Conservation (phyloP, 148 eudicot genomes). For the Silene uniflora region DNA sequence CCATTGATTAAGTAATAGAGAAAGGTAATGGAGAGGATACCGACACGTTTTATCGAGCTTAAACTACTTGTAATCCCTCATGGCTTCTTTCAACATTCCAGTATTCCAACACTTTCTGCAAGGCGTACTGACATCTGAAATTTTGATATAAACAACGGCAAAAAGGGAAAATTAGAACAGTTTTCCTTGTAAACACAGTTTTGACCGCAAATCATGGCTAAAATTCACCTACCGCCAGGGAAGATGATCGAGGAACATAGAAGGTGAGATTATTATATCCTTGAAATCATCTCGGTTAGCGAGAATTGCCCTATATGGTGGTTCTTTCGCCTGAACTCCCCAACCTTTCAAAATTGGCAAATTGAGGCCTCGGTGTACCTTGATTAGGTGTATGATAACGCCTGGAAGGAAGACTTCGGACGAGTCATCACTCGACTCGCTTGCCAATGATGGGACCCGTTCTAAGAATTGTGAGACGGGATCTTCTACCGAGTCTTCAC, state of each 20-base stretch:
- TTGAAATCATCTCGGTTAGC: constrained; percentile 61
- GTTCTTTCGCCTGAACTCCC: constrained; percentile 31
- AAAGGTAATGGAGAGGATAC: too few species aligned
- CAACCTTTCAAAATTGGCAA: constrained; percentile 44
- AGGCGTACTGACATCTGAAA: constrained; percentile 49
- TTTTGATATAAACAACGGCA: background rate
- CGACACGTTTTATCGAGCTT: background rate
- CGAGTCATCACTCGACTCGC: constrained; percentile 33
- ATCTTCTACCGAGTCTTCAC: constrained; percentile 27
- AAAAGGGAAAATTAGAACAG: background rate
- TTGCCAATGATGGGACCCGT: constrained; percentile 39
- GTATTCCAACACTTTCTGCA: constrained; percentile 41
- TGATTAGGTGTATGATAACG: constrained; percentile 49
- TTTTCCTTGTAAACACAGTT: background rate
- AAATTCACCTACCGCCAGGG: constrained; percentile 63
- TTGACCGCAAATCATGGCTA: background rate
- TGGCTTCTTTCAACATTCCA: constrained; percentile 10
- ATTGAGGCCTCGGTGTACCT: constrained; percentile 31
- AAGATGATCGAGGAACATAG: constrained; percentile 82
- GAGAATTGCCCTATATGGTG: constrained; percentile 47
- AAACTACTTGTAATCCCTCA: constrained; percentile 18
- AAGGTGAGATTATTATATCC: constrained; percentile 61
- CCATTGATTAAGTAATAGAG: too few species aligned
- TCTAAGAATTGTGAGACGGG: constrained; percentile 52
- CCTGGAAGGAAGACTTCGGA: constrained; percentile 68